phyloP scores from a whole-genome alignment of 805 yeast species.

The Yamadazyma philogaea region DNA sequence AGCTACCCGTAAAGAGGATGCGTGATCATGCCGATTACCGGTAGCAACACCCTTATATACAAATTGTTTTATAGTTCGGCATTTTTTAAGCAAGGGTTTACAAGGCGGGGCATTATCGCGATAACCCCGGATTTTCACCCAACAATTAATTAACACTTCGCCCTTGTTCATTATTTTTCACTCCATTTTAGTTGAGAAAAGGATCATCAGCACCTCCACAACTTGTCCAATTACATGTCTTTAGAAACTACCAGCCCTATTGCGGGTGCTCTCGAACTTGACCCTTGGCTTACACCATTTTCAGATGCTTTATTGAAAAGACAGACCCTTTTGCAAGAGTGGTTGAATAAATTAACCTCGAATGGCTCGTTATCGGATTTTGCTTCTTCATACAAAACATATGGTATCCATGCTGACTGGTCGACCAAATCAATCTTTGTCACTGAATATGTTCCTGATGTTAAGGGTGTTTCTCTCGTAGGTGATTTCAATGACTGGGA shows the following conservation, averaged over 20 bases:
- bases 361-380: slow-evolving; percentile 51
- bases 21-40: too few species aligned
- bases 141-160: background rate
- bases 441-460: slow-evolving; percentile 91
- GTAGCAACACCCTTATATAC: too few species aligned
- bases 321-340: slow-evolving; percentile 59
- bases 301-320: slow-evolving; percentile 66
- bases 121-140: background rate
- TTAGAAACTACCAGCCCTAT: slow-evolving; percentile 19
- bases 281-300: slow-evolving; percentile 85
- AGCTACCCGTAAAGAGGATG: too few species aligned
- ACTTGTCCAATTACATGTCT: background rate
- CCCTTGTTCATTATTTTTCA: background rate
- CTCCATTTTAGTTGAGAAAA: background rate
- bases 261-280: slow-evolving; percentile 64
- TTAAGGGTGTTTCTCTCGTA: slow-evolving; percentile 65
- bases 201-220: background rate
- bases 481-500: slow-evolving; percentile 94
- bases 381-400: slow-evolving; percentile 70
- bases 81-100: too few species aligned
- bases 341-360: slow-evolving; percentile 51
- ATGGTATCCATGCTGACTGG: slow-evolving; percentile 69
- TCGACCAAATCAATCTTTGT: slow-evolving; percentile 54
- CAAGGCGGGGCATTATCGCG: background rate
- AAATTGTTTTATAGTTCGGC: too few species aligned